Percentiles rank a stretch among this genome's conserved stretches.
Evolutionary conservation across 352 stramenopile species (phyloP).

Genomic region (Phytopythium boreale): DNA sequence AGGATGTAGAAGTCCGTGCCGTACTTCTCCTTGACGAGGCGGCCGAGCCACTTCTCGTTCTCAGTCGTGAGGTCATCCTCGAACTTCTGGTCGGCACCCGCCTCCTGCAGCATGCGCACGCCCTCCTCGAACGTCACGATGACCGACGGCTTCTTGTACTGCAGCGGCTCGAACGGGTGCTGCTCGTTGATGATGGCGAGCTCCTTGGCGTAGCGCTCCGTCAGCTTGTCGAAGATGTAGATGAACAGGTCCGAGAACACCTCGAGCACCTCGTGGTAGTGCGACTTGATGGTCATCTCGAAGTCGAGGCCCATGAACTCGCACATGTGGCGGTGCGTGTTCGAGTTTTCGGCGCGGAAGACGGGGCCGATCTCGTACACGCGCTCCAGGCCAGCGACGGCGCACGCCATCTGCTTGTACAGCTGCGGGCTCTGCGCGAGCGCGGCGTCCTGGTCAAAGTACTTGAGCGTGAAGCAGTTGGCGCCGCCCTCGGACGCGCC

Average conservation of each 20-base stretch:
- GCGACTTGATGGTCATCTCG: conserved; percentile 99
- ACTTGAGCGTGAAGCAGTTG: conserved; percentile 98
- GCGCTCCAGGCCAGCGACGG: conserved; percentile 97
- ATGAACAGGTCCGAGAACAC: conserved; percentile 99
- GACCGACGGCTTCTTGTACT: conserved; percentile 94
- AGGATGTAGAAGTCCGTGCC: conserved; percentile 99
- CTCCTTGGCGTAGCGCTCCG: conserved; percentile 92
- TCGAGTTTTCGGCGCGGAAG: conserved; percentile 99
- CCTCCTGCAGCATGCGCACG: conserved; percentile 90
- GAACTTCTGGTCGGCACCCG: conserved; percentile 65
- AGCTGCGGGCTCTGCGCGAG: conserved; percentile 97
- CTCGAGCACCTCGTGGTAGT: conserved; percentile 99
- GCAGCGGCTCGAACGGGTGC: conserved; percentile 96
- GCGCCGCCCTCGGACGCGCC: conserved; percentile 96
- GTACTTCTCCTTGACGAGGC: conserved; percentile 97
- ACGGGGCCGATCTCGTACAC: conserved; percentile 99
- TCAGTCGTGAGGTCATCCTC: conserved; percentile 90
- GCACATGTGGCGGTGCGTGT: conserved; percentile 99
- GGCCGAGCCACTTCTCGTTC: conserved; percentile 97
- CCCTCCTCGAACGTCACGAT: conserved; percentile 93
- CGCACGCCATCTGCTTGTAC: conserved; percentile 99
- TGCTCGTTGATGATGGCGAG: conserved; percentile 95
- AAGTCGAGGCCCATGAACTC: conserved; percentile 99
- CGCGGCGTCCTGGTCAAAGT: conserved; percentile 97
- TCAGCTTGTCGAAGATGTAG: conserved; percentile 99